phyloP scores from a whole-genome alignment of 345 rosid genomes.

The Balakata baccata region DNA sequence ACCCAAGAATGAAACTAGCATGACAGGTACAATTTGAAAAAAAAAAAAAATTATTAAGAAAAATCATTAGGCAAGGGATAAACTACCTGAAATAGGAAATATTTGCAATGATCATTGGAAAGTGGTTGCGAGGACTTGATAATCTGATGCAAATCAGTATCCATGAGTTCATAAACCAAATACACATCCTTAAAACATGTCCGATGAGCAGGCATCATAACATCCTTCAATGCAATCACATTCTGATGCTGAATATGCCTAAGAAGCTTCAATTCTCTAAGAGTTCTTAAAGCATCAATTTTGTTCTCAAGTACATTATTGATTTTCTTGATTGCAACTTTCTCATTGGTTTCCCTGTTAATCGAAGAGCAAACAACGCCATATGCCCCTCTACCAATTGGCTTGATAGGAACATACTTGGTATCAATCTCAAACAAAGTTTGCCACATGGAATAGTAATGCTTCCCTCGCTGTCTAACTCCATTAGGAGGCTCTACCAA shows the following conservation, averaged over 20 bases:
- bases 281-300: constrained; percentile 65
- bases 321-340: constrained; percentile 78
- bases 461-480: constrained; percentile 47
- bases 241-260: constrained; percentile 70
- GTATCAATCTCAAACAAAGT: constrained; percentile 77
- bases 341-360: constrained; percentile 72
- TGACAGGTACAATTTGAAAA: background rate
- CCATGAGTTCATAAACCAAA: constrained; percentile 86
- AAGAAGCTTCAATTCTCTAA: constrained; percentile 77
- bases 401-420: constrained; percentile 73
- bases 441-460: constrained; percentile 77
- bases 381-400: constrained; percentile 82
- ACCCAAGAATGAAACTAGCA: background rate
- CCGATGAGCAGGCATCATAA: constrained; percentile 69
- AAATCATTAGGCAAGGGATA: background rate
- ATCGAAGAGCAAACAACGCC: constrained; percentile 85
- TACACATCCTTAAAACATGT: constrained; percentile 73
- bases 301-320: constrained; percentile 64
- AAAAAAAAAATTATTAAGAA: background rate
- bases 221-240: constrained; percentile 76
- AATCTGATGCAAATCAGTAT: constrained; percentile 77
- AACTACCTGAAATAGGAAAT: constrained; percentile 72
- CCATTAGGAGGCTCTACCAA: constrained; percentile 82
- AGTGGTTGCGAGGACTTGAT: constrained; percentile 74
- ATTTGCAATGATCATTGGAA: constrained; percentile 67